Percentiles rank a stretch among this genome's conserved stretches.
Evolutionary conservation across 805 yeast species (phyloP).

Genomic region (Candida piceae): DNA sequence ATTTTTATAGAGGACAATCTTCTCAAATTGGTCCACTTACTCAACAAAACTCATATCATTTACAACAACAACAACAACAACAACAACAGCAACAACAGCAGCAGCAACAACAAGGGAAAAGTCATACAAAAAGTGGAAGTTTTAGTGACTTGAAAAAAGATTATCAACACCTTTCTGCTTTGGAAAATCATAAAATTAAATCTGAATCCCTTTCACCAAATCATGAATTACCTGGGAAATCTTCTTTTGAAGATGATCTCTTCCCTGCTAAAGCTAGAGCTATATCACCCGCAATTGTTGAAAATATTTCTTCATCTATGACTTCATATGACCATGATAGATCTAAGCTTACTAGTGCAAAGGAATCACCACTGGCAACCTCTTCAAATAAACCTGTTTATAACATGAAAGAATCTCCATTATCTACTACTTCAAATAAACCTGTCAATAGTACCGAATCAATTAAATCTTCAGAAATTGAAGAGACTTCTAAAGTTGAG

Average conservation of each 20-base stretch:
- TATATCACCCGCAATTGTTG: too few relatives aligned
- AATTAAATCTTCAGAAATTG: too few relatives aligned
- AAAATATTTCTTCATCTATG: too few relatives aligned
- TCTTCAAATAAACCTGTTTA: too few relatives aligned
- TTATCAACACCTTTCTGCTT: constrained; percentile 4
- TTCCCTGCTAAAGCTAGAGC: constrained; percentile 11
- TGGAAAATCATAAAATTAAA: constrained; percentile 4
- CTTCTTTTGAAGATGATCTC: constrained; percentile 10
- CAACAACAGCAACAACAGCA: not conserved
- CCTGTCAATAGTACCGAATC: too few relatives aligned
- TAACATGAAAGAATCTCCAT: too few relatives aligned
- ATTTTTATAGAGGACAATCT: constrained; percentile 8
- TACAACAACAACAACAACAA: not conserved
- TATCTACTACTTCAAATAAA: too few relatives aligned
- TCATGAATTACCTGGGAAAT: constrained; percentile 4
- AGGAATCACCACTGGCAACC: too few relatives aligned
- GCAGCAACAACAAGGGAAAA: too few relatives aligned
- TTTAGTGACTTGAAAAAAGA: constrained; percentile 9
- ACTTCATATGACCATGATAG: too few relatives aligned
- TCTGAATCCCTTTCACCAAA: constrained; percentile 14
- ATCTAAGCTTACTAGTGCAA: too few relatives aligned
- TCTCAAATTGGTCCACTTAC: not conserved
- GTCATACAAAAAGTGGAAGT: not conserved
- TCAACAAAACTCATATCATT: not conserved
- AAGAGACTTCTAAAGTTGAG: too few relatives aligned